Conservation (phyloP, 192 early-diverging fungal species). For the Neocallimastix lanati region DNA sequence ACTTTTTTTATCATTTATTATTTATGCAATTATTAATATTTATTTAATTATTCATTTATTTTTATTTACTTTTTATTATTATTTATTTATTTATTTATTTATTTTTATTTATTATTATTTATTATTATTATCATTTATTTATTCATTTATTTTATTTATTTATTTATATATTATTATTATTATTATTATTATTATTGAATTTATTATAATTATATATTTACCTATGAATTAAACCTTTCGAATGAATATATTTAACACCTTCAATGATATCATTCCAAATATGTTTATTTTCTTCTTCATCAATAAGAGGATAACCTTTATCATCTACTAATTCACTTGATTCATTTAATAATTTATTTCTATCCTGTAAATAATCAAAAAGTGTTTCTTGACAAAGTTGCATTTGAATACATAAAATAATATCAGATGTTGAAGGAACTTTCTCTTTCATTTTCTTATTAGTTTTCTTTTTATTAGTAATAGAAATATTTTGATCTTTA, state of each 20-base stretch:
- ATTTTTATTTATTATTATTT: too few species aligned
- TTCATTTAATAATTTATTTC: neutral
- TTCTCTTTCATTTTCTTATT: neutral
- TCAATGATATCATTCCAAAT: slow-evolving; percentile 58
- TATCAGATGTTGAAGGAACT: neutral
- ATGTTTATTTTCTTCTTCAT: slow-evolving; percentile 9
- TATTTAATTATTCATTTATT: too few species aligned
- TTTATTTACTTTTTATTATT: too few species aligned
- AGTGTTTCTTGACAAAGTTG: slow-evolving; percentile 48
- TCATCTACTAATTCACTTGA: neutral
- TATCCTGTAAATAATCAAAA: neutral
- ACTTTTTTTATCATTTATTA: too few species aligned
- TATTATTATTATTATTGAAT: too few species aligned
- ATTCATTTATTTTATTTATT: too few species aligned
- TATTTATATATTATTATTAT: too few species aligned
- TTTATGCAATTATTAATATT: too few species aligned
- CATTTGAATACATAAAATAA: slow-evolving; percentile 69
- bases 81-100: too few species aligned
- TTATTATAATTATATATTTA: neutral
- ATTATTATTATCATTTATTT: too few species aligned
- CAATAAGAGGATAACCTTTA: neutral
- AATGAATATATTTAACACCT: slow-evolving; percentile 58
- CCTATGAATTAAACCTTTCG: slow-evolving; percentile 46
- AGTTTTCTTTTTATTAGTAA: neutral
- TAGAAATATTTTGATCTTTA: neutral